A percentile compares a stretch with the other conserved stretches of the same genome.
These are phyloP conservation scores for Syzygium grande DNA, from an alignment of 345 rosid species.

Conservation along the genomic window DNA sequence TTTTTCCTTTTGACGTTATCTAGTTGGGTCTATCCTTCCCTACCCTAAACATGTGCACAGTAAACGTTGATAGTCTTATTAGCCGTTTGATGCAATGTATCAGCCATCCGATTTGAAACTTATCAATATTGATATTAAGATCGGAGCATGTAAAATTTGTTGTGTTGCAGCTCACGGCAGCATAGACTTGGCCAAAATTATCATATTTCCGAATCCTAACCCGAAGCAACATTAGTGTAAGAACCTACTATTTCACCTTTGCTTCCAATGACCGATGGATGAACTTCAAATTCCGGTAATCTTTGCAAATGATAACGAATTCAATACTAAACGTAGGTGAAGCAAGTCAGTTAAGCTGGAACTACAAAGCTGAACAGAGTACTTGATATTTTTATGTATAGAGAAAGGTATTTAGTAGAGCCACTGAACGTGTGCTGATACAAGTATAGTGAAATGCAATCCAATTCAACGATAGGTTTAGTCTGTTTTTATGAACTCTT, in stretches of 20 bases:
- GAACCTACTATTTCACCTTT: background rate
- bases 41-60: background rate
- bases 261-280: background rate
- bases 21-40: background rate
- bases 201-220: background rate
- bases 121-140: background rate
- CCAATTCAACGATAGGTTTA: no score
- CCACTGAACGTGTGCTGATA: background rate
- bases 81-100: accelerated
- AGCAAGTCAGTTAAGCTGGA: background rate
- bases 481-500: no score
- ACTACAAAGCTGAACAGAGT: background rate
- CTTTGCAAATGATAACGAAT: background rate
- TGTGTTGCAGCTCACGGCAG: accelerated
- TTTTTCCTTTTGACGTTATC: background rate
- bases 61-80: background rate
- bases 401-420: background rate
- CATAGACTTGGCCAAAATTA: background rate
- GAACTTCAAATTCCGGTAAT: background rate
- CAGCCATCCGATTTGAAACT: background rate
- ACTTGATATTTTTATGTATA: background rate
- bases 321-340: background rate
- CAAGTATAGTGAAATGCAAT: no score
- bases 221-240: accelerated
- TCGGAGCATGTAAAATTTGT: background rate